These are phyloP conservation scores for Durio zibethinus DNA, from an alignment of 345 rosid genomes.

Conservation along the genomic window DNA sequence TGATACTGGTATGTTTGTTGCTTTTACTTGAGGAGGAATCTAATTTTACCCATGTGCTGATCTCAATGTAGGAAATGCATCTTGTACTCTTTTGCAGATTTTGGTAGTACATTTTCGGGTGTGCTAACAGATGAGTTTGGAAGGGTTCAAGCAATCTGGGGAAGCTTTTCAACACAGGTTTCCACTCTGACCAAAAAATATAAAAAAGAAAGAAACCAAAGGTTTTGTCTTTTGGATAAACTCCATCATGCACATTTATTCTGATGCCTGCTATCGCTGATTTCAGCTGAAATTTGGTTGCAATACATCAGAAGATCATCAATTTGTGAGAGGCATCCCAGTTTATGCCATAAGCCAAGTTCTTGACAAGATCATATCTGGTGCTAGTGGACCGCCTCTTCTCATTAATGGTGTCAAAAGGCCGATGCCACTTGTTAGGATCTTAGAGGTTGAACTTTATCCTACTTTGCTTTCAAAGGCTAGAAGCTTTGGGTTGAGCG, in stretches of 20 bases:
- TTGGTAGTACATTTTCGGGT: slow-evolving; percentile 96
- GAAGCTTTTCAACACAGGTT: slow-evolving; percentile 97
- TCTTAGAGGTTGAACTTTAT: slow-evolving; percentile 87
- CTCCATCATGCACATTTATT: slow-evolving; percentile 9
- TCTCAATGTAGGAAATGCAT: slow-evolving; percentile 7
- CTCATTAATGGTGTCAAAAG: slow-evolving; percentile 81
- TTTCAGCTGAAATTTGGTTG: slow-evolving; percentile 71
- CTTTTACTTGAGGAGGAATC: slow-evolving; percentile 1
- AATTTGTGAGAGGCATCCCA: slow-evolving; percentile 89
- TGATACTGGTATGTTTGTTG: slow-evolving; percentile 62
- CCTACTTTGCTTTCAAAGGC: slow-evolving; percentile 96
- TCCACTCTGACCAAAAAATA: slow-evolving; percentile 1
- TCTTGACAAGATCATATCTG: slow-evolving; percentile 66
- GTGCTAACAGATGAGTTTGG: slow-evolving; percentile 88
- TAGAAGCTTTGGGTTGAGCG: slow-evolving; percentile 80
- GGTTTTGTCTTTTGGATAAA: slow-evolving; percentile 37
- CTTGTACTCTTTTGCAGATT: slow-evolving; percentile 46
- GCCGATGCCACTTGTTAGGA: slow-evolving; percentile 88
- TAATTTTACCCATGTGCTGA: neutral
- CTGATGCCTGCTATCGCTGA: slow-evolving; percentile 19
- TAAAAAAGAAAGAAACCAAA: slow-evolving; percentile 32
- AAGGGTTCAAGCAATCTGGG: slow-evolving; percentile 91
- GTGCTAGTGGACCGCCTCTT: slow-evolving; percentile 68
- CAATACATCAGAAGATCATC: slow-evolving; percentile 88
- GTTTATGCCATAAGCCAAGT: slow-evolving; percentile 66